These are phyloP conservation scores for Teratosphaeria destructans DNA, from an alignment of 2,329 filamentous ascomycete genomes.

Conservation along the genomic window DNA sequence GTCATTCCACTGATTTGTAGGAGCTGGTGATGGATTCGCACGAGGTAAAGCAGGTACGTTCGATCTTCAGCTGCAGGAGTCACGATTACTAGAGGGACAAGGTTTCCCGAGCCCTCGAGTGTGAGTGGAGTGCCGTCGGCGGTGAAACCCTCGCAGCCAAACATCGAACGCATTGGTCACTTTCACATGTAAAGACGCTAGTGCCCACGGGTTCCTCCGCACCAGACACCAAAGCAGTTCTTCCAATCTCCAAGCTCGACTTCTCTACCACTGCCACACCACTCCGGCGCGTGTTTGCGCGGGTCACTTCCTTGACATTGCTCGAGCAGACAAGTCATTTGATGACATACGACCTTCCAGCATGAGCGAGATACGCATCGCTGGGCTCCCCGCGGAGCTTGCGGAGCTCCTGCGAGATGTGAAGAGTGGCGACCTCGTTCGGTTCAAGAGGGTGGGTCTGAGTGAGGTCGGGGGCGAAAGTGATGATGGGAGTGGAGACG, in stretches of 20 bases:
- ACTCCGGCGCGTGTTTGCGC: background rate
- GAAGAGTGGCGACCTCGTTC: constrained; percentile 11
- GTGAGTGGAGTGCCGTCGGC: background rate
- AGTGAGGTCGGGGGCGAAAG: constrained; percentile 2
- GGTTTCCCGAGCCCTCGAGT: background rate
- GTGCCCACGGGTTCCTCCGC: background rate
- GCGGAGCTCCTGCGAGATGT: constrained; percentile 6
- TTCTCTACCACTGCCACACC: background rate
- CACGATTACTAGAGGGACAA: too few relatives aligned
- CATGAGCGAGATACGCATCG: constrained; percentile 6
- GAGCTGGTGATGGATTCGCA: too few relatives aligned
- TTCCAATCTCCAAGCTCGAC: background rate
- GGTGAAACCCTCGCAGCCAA: background rate
- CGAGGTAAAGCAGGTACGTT: background rate
- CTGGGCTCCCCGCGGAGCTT: constrained; percentile 9
- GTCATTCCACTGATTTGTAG: too few relatives aligned
- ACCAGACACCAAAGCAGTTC: background rate
- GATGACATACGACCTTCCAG: background rate
- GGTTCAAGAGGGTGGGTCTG: constrained; percentile 5
- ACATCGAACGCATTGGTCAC: background rate
- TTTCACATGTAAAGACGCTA: background rate
- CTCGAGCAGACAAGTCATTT: background rate
- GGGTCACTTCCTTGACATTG: background rate
- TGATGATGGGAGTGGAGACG: background rate
- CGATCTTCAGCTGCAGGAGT: too few relatives aligned